A percentile compares a stretch with the other conserved stretches of the same genome.
These are phyloP conservation scores for Naganishia antarctica DNA, from an alignment of 768 basidiomycete genomes.

Conservation along the genomic window DNA sequence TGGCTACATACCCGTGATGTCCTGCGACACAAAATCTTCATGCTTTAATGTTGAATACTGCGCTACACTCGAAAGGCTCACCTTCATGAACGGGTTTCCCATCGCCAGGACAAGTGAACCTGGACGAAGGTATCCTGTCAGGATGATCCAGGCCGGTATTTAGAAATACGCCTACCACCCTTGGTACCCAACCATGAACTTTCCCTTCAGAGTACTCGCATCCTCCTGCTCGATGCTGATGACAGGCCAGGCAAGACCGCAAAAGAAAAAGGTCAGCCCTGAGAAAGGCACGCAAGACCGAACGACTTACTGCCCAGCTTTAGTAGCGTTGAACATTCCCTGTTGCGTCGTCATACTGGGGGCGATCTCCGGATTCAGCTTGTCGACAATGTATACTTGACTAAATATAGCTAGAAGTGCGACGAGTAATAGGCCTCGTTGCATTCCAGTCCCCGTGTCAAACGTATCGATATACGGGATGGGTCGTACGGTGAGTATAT, in stretches of 20 bases:
- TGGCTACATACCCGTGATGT: conserved; percentile 9
- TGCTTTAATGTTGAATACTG: not conserved
- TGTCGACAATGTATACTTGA: conserved; percentile 5
- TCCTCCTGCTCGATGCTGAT: conserved; percentile 42
- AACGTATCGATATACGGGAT: too few relatives aligned
- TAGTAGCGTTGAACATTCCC: not conserved
- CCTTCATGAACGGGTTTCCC: conserved; percentile 65
- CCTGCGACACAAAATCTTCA: not conserved
- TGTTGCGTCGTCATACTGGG: not conserved
- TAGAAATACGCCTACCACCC: conserved; percentile 60
- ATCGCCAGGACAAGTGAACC: conserved; percentile 70
- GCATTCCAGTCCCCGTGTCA: not conserved
- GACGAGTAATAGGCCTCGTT: not conserved
- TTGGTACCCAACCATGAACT: conserved; percentile 79
- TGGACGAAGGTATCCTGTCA: conserved; percentile 39
- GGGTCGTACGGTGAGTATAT: too few relatives aligned
- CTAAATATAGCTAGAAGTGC: not conserved
- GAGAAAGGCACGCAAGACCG: not conserved
- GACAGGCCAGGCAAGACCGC: too few relatives aligned
- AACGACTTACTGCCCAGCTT: not conserved
- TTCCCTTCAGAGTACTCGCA: conserved; percentile 73
- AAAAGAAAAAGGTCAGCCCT: not conserved
- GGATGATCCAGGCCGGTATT: not conserved
- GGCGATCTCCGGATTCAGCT: not conserved
- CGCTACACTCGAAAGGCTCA: conserved; percentile 34